Evolutionary conservation across 164 flowering plant genomes (phyloP), one percentile per base, ranked within the genome.

Genomic region (Platanus orientalis): DNA sequence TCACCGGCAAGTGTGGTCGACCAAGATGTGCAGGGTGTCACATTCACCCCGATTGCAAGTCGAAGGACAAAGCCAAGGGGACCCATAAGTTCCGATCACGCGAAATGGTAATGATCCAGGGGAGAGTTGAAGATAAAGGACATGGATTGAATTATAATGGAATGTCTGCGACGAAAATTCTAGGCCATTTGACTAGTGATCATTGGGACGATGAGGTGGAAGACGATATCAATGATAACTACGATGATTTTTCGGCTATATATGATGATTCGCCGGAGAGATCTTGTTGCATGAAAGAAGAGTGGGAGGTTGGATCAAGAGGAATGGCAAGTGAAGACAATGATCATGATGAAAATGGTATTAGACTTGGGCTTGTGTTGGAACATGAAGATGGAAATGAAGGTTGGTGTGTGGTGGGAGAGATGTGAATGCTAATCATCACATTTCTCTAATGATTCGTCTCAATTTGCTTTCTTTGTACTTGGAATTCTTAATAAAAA

Each of bases 351-450:
- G n/a, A n/a, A n/a, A n/a, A n/a, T n/a, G n/a, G n/a, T n/a, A n/a
- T n/a, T n/a, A n/a, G n/a, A n/a, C n/a, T 82, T 27, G 89, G 77
- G 27, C 69, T 76, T 53, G 69, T 73, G 60, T 61, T 72, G 70
- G 83, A 77, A 17, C 71, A 67, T 44, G 63, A 53, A 13, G 88
- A 76, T 40, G 89, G 53, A 19, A 88, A 79, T 51, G 83, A 81
- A 34, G 83, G 64, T 49, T 87, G 89, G 92, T 87, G 88, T 69
- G 32, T 87, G 47, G 85, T 84, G 40, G 83, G 61, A 55, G 82
- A 78, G 44, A 25, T 60, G 54, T 72, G 64, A 66, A 13, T 39
- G 64, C 2, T 55, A n/a, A n/a, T n/a, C n/a, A n/a, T n/a, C n/a
- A n/a, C n/a, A n/a, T n/a, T n/a, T n/a, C n/a, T n/a, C n/a, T n/a